Percentiles rank a stretch among this genome's conserved stretches.
These are phyloP conservation scores for Oemleria cerasiformis DNA, from an alignment of 306 rosid species.

Conservation along the genomic window DNA sequence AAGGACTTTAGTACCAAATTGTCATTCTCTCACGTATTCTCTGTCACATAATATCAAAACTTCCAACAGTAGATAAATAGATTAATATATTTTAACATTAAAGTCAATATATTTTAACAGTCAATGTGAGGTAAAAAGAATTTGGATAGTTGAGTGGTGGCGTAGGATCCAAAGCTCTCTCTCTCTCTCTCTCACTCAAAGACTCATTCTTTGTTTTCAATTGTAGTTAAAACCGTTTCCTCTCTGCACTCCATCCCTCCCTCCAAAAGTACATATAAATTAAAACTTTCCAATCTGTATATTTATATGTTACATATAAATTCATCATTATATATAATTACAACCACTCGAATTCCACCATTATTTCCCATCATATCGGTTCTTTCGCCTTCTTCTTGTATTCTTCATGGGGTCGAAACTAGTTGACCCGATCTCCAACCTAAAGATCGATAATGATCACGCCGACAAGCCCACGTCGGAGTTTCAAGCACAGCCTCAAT, in stretches of 20 bases:
- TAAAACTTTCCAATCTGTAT: no score
- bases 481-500: not conserved
- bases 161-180: not conserved
- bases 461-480: not conserved
- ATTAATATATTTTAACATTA: no score
- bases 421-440: not conserved
- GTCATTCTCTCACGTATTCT: not conserved
- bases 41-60: no score
- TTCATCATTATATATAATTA: not conserved
- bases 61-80: no score
- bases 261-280: not conserved
- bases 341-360: not conserved
- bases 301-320: not conserved
- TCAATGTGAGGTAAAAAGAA: no score
- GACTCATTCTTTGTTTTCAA: not conserved
- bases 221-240: not conserved
- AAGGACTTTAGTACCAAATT: slow-evolving; percentile 10
- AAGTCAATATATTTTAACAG: no score
- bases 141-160: no score
- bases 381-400: not conserved
- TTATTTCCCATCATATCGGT: not conserved
- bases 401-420: not conserved
- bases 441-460: not conserved
- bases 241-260: not conserved
- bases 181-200: not conserved